These are phyloP conservation scores for Leptodermis oblonga DNA, from an alignment of 257 asterid genomes.

Conservation along the genomic window DNA sequence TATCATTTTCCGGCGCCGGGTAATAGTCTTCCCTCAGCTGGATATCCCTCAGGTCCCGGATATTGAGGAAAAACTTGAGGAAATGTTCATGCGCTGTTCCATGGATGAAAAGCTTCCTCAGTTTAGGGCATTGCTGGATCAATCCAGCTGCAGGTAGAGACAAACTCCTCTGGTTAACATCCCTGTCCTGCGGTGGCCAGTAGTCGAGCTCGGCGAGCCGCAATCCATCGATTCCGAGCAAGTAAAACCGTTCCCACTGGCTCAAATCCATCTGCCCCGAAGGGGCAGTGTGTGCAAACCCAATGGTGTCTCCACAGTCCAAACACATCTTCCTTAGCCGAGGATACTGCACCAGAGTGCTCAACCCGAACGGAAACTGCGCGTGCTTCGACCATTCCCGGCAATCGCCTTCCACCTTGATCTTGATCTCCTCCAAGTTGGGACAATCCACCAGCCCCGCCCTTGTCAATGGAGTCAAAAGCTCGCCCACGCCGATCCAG, in stretches of 20 bases:
- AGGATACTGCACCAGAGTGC: constrained; percentile 44
- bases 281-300: constrained; percentile 87
- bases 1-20: constrained; percentile 92
- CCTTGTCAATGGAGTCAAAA: constrained; percentile 50
- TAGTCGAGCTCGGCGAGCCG: constrained; percentile 64
- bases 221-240: constrained; percentile 52
- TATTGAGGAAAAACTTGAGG: constrained; percentile 49
- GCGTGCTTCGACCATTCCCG: constrained; percentile 53
- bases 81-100: constrained; percentile 95
- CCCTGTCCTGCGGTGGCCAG: constrained; percentile 94
- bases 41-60: constrained; percentile 57
- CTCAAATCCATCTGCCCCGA: constrained; percentile 92
- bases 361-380: constrained; percentile 57
- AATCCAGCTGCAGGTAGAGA: constrained; percentile 82
- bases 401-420: constrained; percentile 91
- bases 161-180: constrained; percentile 76
- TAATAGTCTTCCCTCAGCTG: constrained; percentile 90
- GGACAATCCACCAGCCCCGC: constrained; percentile 79
- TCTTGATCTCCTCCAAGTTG: constrained; percentile 66
- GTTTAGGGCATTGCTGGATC: constrained; percentile 48
- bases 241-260: constrained; percentile 78
- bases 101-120: constrained; percentile 78
- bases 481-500: constrained; percentile 83
- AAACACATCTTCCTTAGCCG: constrained; percentile 60
- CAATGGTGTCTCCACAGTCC: constrained; percentile 80